These are phyloP conservation scores for Globisporangium emineosum DNA, from an alignment of 352 stramenopile species.

Conservation along the genomic window DNA sequence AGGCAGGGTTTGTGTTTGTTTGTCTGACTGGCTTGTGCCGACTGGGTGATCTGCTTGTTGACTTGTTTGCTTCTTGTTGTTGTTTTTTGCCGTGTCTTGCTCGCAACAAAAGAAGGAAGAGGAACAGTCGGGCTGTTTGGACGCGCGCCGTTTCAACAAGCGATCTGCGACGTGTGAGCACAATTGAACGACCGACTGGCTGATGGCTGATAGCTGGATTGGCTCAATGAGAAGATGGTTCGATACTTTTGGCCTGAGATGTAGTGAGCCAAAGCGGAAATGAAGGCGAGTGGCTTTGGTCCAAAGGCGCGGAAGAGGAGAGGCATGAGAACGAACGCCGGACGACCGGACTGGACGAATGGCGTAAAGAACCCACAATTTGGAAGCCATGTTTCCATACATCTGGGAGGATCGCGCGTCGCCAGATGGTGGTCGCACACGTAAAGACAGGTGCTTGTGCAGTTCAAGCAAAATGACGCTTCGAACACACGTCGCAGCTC, in stretches of 20 bases:
- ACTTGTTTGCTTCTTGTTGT: not conserved
- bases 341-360: not conserved
- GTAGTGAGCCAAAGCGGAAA: not conserved
- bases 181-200: not conserved
- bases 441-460: not conserved
- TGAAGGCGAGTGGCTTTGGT: not conserved
- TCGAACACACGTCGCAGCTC: constrained; percentile 1
- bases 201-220: too few relatives aligned
- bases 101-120: constrained; percentile 12
- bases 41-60: not conserved
- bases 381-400: constrained; percentile 5
- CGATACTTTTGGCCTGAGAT: not conserved
- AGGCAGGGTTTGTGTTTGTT: not conserved
- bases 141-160: constrained; percentile 4
- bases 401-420: not conserved
- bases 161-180: not conserved
- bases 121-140: not conserved
- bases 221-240: not conserved
- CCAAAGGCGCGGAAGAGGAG: not conserved
- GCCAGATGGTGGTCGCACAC: not conserved
- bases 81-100: not conserved
- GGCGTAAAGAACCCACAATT: constrained; percentile 1
- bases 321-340: not conserved
- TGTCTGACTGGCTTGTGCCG: too few relatives aligned
- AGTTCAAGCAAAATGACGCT: not conserved